These are phyloP conservation scores for Ramalina intermedia DNA, from an alignment of 495 filamentous ascomycete species.

Conservation along the genomic window DNA sequence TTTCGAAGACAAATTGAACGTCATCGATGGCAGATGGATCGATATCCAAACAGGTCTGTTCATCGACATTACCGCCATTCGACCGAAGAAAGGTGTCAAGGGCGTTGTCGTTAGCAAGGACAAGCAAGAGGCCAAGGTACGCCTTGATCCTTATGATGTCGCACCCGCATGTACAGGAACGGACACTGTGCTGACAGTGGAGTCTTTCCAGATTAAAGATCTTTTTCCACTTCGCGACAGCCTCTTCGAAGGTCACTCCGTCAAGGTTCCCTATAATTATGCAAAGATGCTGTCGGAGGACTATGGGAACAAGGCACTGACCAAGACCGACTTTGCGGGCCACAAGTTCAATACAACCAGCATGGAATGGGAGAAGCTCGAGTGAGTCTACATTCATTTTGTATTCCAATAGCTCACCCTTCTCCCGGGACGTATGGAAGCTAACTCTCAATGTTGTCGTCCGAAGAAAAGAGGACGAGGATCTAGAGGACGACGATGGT, in stretches of 20 bases:
- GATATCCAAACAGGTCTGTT: slow-evolving; percentile 46
- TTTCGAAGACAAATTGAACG: slow-evolving; percentile 33
- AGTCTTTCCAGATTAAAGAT: slow-evolving; percentile 35
- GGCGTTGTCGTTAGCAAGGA: slow-evolving; percentile 41
- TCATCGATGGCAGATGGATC: slow-evolving; percentile 49
- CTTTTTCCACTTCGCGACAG: slow-evolving; percentile 69
- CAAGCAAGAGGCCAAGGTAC: slow-evolving; percentile 35
- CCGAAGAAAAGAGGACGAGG: too few species aligned
- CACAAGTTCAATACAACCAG: slow-evolving; percentile 5
- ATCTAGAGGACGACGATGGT: too few species aligned
- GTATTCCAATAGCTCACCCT: not conserved
- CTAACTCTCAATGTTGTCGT: too few species aligned
- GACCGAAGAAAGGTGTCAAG: slow-evolving; percentile 15
- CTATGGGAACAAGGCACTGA: slow-evolving; percentile 54
- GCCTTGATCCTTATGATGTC: not conserved
- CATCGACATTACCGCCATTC: slow-evolving; percentile 47
- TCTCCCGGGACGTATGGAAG: too few species aligned
- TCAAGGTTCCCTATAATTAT: slow-evolving; percentile 64
- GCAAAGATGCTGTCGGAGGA: slow-evolving; percentile 57
- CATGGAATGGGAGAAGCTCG: slow-evolving; percentile 7
- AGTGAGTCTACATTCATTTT: not conserved
- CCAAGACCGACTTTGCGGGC: slow-evolving; percentile 47
- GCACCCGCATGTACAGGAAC: too few species aligned
- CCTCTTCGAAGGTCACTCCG: slow-evolving; percentile 61
- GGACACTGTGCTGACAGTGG: slow-evolving; percentile 1